phyloP scores from a whole-genome alignment of 352 stramenopile species.

The Globisporangium mamillatum region DNA sequence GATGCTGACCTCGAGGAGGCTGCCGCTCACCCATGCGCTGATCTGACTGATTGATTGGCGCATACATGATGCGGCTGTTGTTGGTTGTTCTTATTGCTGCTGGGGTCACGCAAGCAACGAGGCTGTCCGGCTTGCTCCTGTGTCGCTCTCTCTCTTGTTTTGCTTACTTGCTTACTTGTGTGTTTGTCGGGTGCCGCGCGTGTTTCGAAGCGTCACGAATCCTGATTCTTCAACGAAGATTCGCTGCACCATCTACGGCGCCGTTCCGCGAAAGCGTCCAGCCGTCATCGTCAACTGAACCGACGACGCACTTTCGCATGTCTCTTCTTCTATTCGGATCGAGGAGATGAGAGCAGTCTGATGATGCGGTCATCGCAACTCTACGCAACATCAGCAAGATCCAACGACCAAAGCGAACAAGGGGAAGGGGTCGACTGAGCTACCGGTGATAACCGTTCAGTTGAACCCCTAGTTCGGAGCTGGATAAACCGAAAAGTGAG shows the following conservation, averaged over 20 bases:
- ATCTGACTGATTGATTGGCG: not conserved
- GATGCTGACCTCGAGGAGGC: too few relatives aligned
- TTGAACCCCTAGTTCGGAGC: too few relatives aligned
- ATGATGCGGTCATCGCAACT: not conserved
- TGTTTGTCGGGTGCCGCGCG: not conserved
- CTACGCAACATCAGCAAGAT: not conserved
- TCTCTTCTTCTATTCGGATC: not conserved
- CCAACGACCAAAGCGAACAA: not conserved
- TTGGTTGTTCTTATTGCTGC: not conserved
- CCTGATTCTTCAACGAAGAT: not conserved
- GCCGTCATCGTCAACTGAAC: slow-evolving; percentile 3
- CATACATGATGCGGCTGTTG: not conserved
- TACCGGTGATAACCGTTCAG: too few relatives aligned
- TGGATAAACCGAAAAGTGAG: too few relatives aligned
- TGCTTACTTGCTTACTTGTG: not conserved
- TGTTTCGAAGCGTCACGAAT: not conserved
- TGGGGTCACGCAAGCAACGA: not conserved
- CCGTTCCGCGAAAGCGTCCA: not conserved
- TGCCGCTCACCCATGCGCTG: too few relatives aligned
- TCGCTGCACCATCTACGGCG: not conserved
- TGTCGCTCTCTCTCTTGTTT: not conserved
- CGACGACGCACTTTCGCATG: not conserved
- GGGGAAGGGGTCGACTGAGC: not conserved
- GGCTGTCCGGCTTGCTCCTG: not conserved
- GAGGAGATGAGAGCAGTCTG: not conserved